Conservation (phyloP, 805 yeast genomes). For the Danielozyma ontarioensis region DNA sequence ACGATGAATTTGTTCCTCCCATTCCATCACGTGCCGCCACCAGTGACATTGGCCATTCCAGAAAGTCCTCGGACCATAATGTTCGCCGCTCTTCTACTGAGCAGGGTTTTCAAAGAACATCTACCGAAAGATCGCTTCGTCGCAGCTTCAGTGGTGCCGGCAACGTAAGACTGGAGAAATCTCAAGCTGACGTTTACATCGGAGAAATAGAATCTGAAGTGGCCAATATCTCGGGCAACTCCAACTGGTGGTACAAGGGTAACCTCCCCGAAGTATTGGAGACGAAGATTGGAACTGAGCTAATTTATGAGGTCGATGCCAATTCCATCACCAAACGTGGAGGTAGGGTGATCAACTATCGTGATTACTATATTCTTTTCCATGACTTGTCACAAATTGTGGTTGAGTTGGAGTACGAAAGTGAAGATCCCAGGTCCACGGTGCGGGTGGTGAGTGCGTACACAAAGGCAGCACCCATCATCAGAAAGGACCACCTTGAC, state of each 20-base stretch:
- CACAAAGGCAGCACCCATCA: constrained; percentile 37
- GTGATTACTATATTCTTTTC: constrained; percentile 69
- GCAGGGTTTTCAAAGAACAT: neutral
- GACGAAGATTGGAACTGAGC: constrained; percentile 39
- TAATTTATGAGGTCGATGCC: constrained; percentile 64
- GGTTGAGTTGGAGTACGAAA: constrained; percentile 54
- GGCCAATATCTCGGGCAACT: constrained; percentile 16
- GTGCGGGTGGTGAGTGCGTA: constrained; percentile 28
- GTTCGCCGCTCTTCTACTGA: neutral
- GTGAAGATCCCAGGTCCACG: constrained; percentile 48
- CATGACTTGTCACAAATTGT: constrained; percentile 67
- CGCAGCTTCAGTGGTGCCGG: too few species aligned
- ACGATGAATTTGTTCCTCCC: too few species aligned
- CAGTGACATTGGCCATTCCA: too few species aligned
- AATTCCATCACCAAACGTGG: constrained; percentile 52
- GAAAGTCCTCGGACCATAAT: too few species aligned
- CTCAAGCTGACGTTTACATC: constrained; percentile 24
- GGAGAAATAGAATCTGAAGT: constrained; percentile 25
- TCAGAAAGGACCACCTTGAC: constrained; percentile 45
- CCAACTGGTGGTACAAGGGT: constrained; percentile 65
- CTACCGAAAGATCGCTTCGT: neutral
- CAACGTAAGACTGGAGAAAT: constrained; percentile 11
- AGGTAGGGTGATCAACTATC: constrained; percentile 40
- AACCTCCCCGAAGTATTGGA: constrained; percentile 53
- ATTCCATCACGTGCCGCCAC: too few species aligned